Evolutionary conservation across 495 filamentous ascomycete species (phyloP), one percentile per base, ranked within the genome.

Genomic region (Penicillium alfredii): DNA sequence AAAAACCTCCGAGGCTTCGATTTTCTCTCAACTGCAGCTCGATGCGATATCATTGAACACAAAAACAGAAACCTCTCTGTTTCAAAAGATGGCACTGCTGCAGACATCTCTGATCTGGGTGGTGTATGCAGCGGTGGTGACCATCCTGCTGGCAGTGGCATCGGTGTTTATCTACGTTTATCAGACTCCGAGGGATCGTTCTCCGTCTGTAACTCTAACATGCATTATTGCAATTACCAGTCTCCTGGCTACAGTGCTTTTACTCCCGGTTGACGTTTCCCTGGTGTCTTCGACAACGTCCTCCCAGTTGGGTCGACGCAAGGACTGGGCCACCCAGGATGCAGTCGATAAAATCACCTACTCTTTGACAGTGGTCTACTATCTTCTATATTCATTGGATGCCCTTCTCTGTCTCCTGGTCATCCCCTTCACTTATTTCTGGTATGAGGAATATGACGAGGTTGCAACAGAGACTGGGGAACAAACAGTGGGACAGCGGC

Each of bases 361-460:
- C 19, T 84, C 85, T 1, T 68, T 99, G 26, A 85, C 84, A 51
- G 76, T 92, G 39, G 80, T 95, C 33, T 99, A 97, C 61, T 99
- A 97, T 61, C 71, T 77, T 0, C 72, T 97, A 1, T 99, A 97
- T 62, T 90, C 83, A 19, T 60, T 94, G 41, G 93, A 99, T 61
- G 89, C 89, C 1, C 57, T 94, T 2, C 80, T 99, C 9, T 97
- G 93, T 55, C 71, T 99, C 23, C 53, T 98, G 21, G 77, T 94
- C 12, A 80, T 95, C 12, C 92, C 92, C 1, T 99, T 99, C 55
- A 81, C 88, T 8, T 99, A 97, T 64, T 99, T 99, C 63, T 95
- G 81, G 79, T 94, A 93, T 44, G 92, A 99, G 63, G 93, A 97
- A 61, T 92, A 93, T 50, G 85, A 90, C 49, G 82, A 94, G 64